Percentiles rank a stretch among this genome's conserved stretches.
phyloP scores from a whole-genome alignment of 2,329 filamentous ascomycete species.

The Teratosphaeria destructans region DNA sequence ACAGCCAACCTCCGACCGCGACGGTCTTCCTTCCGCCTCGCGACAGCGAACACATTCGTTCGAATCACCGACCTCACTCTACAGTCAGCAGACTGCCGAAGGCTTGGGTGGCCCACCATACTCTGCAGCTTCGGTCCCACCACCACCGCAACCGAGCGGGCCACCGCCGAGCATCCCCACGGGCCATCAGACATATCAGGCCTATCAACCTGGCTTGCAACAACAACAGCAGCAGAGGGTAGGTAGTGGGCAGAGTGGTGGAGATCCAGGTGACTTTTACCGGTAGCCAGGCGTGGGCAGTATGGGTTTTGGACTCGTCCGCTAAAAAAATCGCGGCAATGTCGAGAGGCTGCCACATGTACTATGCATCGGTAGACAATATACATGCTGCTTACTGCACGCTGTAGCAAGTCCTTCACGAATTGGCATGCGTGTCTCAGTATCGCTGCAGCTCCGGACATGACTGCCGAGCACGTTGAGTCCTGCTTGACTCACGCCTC shows the following conservation, averaged over 20 bases:
- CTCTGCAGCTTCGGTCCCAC: neutral
- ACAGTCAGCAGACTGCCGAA: conserved; percentile 13
- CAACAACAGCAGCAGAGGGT: conserved; percentile 10
- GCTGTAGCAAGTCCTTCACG: too few species aligned
- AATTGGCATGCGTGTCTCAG: too few species aligned
- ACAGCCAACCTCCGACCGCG: conserved; percentile 10
- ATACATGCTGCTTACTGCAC: too few species aligned
- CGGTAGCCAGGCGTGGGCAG: conserved; percentile 9
- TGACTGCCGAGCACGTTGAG: too few species aligned
- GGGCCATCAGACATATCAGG: conserved; percentile 17
- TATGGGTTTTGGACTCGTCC: neutral
- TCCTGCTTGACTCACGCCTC: too few species aligned
- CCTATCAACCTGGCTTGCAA: conserved; percentile 17
- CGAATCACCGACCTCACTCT: conserved; percentile 20
- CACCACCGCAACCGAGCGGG: conserved; percentile 14
- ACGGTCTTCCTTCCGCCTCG: conserved; percentile 10
- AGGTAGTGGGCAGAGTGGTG: conserved; percentile 15
- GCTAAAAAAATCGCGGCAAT: too few species aligned
- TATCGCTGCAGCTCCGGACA: too few species aligned
- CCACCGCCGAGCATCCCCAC: conserved; percentile 23
- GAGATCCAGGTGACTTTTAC: conserved; percentile 27
- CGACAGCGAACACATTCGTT: conserved; percentile 20
- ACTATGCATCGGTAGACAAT: too few species aligned
- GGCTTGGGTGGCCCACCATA: neutral
- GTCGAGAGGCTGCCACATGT: too few species aligned